Conservation (phyloP, 129 eudicot species). For the Flaveria linearis region DNA sequence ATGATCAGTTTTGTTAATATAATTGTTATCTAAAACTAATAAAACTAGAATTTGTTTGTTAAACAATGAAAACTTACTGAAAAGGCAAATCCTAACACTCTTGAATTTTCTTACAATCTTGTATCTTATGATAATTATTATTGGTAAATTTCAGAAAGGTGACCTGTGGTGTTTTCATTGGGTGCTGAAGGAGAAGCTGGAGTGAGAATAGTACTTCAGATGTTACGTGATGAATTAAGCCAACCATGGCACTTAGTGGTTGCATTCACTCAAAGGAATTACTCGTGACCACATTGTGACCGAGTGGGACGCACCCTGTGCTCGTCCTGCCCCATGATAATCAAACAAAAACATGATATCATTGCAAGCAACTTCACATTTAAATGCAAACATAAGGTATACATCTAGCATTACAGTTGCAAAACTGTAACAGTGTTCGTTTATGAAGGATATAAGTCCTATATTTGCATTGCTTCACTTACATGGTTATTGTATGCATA, state of each 20-base stretch:
- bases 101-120: too few species aligned
- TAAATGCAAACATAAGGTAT: constrained; percentile 25
- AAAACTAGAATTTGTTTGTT: too few species aligned
- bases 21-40: too few species aligned
- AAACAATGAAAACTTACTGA: too few species aligned
- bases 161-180: constrained; percentile 83
- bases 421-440: constrained; percentile 34
- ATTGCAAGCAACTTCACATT: neutral
- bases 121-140: neutral
- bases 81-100: too few species aligned
- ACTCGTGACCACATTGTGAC: constrained; percentile 78
- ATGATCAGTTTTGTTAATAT: too few species aligned
- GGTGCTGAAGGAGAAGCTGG: constrained; percentile 98
- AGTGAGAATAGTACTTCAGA: constrained; percentile 81
- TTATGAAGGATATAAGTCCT: constrained; percentile 27
- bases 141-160: constrained; percentile 48
- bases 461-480: constrained; percentile 21
- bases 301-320: constrained; percentile 75
- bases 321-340: constrained; percentile 58
- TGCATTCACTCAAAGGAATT: constrained; percentile 68
- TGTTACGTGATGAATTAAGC: constrained; percentile 86
- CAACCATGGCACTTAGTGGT: constrained; percentile 93
- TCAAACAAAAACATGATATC: constrained; percentile 29
- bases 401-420: constrained; percentile 24
- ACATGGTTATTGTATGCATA: neutral